Percentiles rank a stretch among this genome's conserved stretches.
phyloP scores from a whole-genome alignment of 768 basidiomycete genomes.

The Boletus tomentosulus region DNA sequence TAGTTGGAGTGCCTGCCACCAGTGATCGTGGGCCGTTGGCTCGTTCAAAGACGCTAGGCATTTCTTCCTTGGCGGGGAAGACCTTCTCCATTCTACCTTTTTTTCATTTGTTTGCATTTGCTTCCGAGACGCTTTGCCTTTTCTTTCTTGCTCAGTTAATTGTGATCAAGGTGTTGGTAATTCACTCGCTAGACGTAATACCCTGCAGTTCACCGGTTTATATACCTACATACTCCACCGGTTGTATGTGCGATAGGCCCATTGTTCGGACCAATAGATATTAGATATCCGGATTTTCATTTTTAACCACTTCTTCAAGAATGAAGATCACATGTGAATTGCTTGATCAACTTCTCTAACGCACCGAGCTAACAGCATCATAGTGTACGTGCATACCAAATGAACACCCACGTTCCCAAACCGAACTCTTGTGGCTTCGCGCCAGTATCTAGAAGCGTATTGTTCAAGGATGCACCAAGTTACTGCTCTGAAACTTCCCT shows the following conservation, averaged over 20 bases:
- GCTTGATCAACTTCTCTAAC: too few relatives aligned
- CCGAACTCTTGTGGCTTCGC: too few relatives aligned
- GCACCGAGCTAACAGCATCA: not conserved
- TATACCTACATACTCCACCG: not conserved
- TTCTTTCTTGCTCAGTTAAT: not conserved
- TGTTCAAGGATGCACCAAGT: not conserved
- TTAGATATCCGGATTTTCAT: not conserved
- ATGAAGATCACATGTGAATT: not conserved
- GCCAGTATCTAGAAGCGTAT: too few relatives aligned
- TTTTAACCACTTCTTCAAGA: not conserved
- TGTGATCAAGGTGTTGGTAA: not conserved
- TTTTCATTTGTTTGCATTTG: not conserved
- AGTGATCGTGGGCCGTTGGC: not conserved
- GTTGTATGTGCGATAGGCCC: not conserved
- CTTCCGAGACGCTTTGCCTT: not conserved
- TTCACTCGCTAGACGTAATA: not conserved
- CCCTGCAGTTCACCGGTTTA: not conserved
- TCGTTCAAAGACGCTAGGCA: not conserved
- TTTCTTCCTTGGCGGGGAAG: not conserved
- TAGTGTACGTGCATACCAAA: not conserved
- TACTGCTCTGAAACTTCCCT: not conserved
- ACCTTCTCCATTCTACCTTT: not conserved
- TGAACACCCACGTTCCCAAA: not conserved
- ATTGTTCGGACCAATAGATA: not conserved
- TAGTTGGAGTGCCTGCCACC: not conserved